Evolutionary conservation across 2,329 filamentous ascomycete species (phyloP), one percentile per base, ranked within the genome.

Genomic region (Neonectria faginata): DNA sequence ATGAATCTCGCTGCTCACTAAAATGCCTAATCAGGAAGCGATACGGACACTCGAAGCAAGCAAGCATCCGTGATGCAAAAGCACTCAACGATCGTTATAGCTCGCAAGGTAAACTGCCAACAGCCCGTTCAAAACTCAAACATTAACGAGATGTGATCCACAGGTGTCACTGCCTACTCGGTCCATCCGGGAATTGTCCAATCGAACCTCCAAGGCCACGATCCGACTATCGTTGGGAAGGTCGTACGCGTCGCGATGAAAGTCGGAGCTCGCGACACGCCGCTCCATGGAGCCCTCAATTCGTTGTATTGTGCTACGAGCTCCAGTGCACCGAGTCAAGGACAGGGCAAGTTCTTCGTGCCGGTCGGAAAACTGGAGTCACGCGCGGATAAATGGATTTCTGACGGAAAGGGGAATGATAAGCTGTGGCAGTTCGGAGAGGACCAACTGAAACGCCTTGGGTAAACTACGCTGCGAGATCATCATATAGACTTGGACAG

Each of bases 151-250:
- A 14, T 29, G 3, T 29, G 31, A 36, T 55, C 1, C 16, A 10
- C 54, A 44, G 72, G 70, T 0, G 62, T 74, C 0, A 73, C 73
- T 20, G 72, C 72, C 3, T 74, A 72, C 39, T 70, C 72, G 0
- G 20, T 73, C 1, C 73, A 73, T 47, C 72, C 71, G 0, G 73
- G 73, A 0, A 55, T 74, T 11, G 63, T 74, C 39, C 62, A 60
- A 9, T 69, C 73, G 0, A 55, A 57, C 22, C 60, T 74, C 2
- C 73, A 74, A 29, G 58, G 57, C 5, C 56, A 63, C 5, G 66
- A 69, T 9, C 39, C 61, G 1, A 67, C 27, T 10, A 39, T 69
- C 7, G 41, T 74, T 1, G 71, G 72, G 6, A 53, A 31, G 2
- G 39, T 70, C 16, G 55, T 66, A 2, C 64, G 71, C 8, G 39